A percentile compares a stretch with the other conserved stretches of the same genome.
Evolutionary conservation across 345 rosid species (phyloP).

Genomic region (Mangifera indica): DNA sequence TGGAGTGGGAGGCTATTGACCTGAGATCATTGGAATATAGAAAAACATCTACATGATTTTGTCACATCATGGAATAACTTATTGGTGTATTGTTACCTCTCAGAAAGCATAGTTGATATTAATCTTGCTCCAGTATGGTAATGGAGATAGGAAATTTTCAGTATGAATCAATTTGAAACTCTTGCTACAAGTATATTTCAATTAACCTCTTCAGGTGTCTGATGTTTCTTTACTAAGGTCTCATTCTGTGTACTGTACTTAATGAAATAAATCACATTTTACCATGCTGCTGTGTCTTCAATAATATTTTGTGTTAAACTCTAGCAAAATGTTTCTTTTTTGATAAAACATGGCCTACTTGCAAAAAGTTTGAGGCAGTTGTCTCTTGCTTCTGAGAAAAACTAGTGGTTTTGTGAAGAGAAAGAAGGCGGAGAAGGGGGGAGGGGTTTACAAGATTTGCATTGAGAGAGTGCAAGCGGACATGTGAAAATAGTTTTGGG

Average conservation of each 20-base stretch:
- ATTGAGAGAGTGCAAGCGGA: neutral
- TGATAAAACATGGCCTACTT: neutral
- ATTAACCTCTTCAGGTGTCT: neutral
- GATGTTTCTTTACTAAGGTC: neutral
- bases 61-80: neutral
- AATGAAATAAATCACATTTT: neutral
- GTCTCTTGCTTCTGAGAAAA: neutral
- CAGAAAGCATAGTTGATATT: constrained; percentile 1
- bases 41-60: neutral
- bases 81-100: neutral
- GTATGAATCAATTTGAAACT: neutral
- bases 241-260: neutral
- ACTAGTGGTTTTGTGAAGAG: constrained; percentile 1
- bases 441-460: neutral
- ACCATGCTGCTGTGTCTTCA: neutral
- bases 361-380: neutral
- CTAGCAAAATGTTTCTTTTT: neutral
- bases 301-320: neutral
- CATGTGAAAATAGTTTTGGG: neutral
- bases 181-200: neutral
- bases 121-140: neutral
- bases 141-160: neutral
- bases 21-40: neutral
- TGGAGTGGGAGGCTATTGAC: neutral
- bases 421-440: neutral